Evolutionary conservation across 306 rosid genomes (phyloP).

Genomic region (Ochetophila trinervis): DNA sequence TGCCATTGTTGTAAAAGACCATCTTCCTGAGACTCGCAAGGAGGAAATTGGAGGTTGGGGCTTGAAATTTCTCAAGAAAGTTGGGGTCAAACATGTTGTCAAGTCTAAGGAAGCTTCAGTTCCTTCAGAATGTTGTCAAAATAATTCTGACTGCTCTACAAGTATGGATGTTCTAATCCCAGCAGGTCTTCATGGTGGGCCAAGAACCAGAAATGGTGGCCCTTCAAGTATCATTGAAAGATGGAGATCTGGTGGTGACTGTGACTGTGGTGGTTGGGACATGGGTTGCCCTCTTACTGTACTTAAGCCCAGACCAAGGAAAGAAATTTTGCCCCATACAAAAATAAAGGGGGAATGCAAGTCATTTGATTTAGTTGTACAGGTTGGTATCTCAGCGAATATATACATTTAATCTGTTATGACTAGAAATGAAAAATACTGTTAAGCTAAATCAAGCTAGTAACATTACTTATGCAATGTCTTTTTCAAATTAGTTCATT

Average conservation of each 20-base stretch:
- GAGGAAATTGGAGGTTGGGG: constrained; percentile 91
- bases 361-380: constrained; percentile 52
- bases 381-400: constrained; percentile 40
- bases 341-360: constrained; percentile 60
- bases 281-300: constrained; percentile 87
- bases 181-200: constrained; percentile 89
- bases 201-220: constrained; percentile 67
- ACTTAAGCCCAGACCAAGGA: constrained; percentile 47
- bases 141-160: constrained; percentile 52
- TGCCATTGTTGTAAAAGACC: constrained; percentile 72
- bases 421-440: constrained; percentile 5
- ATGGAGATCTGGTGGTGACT: constrained; percentile 85
- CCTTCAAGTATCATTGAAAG: constrained; percentile 82
- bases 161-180: constrained; percentile 74
- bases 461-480: constrained; percentile 9
- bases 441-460: constrained; percentile 5
- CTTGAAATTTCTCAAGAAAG: constrained; percentile 75
- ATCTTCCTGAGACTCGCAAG: constrained; percentile 38
- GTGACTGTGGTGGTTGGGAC: constrained; percentile 99
- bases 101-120: constrained; percentile 19
- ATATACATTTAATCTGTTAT: background rate
- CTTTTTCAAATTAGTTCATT: background rate
- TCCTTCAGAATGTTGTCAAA: constrained; percentile 43
- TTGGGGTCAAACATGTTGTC: constrained; percentile 36
- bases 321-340: constrained; percentile 30